Evolutionary conservation across 1,284 basidiomycete species (phyloP), one percentile per base, ranked within the genome.

Genomic region (Neolentinus lepideus): DNA sequence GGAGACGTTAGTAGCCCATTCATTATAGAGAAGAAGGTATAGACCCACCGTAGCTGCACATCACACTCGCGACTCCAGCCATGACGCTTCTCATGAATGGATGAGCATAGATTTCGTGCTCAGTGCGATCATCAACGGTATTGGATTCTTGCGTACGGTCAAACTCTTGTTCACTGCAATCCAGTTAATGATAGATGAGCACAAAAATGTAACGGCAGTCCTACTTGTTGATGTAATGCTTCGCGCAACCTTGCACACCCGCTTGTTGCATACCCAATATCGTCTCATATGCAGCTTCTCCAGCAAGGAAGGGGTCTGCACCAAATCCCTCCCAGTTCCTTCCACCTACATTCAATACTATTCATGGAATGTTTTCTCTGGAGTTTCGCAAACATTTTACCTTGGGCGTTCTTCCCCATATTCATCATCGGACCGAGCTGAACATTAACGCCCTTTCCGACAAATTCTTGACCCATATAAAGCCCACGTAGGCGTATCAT

Each of bases 31-130:
- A 6, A 31, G 74, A 22, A 70, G 55, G 76, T 75, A 52, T 77
- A 67, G 16, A 45, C 61, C 71, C 66, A 67, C 83, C 85, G 66
- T 90, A 90, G 11, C 83, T 80, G 62, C 86, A 90, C 88, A 91
- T 91, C 53, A 90, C 74, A 1, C 82, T 70, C 1, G 82, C 76
- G 2, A 88, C 85, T 31, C 79, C 81, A 2, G 87, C 86, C 73
- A 83, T 68, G 74, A 90, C 71, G 0, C 70, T 68, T 54, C 69
- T 63, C 24, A 75, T 60, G 66, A 75, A 75, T 0, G 82, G 81
- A 55, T 78, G 78, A 22, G 73, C 76, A 59, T 86, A 86, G 1
- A 84, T 74, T 61, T 85, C 84, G 62, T 79, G 77, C 45, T 45
- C 45, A 2, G 53, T 54, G n/a, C 80, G 73, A 61, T 90, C 86